These are phyloP conservation scores for Aspergillus awamori DNA, from an alignment of 2,329 filamentous ascomycete species.

Conservation along the genomic window DNA sequence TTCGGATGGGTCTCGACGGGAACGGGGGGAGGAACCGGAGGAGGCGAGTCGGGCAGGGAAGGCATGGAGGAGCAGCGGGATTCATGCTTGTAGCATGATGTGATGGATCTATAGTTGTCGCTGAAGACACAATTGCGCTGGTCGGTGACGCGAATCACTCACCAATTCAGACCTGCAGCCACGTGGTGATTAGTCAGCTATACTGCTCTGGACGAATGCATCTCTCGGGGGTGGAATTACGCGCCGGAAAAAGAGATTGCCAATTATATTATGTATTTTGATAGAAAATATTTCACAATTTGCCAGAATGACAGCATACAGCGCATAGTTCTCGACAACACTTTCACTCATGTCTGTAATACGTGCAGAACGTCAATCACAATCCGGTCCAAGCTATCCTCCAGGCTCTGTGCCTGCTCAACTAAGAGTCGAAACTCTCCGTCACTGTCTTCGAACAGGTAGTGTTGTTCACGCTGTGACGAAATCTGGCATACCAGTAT, in stretches of 20 bases:
- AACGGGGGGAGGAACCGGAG: slow-evolving; percentile 47
- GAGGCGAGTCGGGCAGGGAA: slow-evolving; percentile 36
- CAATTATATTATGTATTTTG: neutral
- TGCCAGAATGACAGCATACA: neutral
- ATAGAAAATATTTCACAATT: neutral
- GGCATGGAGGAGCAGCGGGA: slow-evolving; percentile 35
- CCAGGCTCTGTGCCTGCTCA: slow-evolving; percentile 15
- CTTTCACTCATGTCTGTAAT: neutral
- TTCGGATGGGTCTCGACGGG: slow-evolving; percentile 52
- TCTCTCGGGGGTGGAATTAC: neutral
- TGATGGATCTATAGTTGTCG: neutral
- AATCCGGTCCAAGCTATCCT: neutral
- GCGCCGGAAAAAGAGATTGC: neutral
- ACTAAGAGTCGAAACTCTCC: slow-evolving; percentile 28
- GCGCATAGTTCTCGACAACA: neutral
- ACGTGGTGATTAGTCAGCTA: slow-evolving; percentile 18
- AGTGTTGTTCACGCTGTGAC: slow-evolving; percentile 17
- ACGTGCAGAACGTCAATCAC: slow-evolving; percentile 2
- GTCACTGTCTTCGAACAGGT: slow-evolving; percentile 23
- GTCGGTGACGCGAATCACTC: slow-evolving; percentile 2
- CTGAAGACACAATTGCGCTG: neutral
- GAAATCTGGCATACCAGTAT: slow-evolving; percentile 22
- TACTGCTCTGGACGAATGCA: neutral
- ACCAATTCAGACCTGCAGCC: neutral
- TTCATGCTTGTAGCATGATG: slow-evolving; percentile 34